Evolutionary conservation across 2,329 filamentous ascomycete species (phyloP), one percentile per base, ranked within the genome.

Genomic region (Colletotrichum sp.): DNA sequence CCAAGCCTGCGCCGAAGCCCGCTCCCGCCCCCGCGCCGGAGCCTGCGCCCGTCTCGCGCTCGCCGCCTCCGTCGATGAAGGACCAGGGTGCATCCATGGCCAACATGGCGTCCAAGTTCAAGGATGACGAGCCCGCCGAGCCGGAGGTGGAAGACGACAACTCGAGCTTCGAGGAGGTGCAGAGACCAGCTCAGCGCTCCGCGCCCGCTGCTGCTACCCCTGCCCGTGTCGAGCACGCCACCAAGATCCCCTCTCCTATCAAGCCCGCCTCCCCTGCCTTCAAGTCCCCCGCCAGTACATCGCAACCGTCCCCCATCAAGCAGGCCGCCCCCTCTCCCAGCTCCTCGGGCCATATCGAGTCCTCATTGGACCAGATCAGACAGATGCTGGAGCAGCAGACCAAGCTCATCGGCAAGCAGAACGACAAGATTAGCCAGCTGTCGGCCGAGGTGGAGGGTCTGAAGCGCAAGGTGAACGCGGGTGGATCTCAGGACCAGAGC

Each of bases 21-120:
- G 86, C 85, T 81, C n/a, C n/a, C n/a, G n/a, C n/a, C n/a, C n/a
- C n/a, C n/a, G 88, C 89, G 60, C 88, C 92, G 10, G 86, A 87
- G 6, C 83, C 85, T 5, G 81, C 87, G 15, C 85, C 87, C 8
- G 85, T 77, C 62, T 72, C 78, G 36, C 83, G 85, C 63, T 81
- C 86, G 32, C 88, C 90, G 49, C 92, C 94, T 44, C 93, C 93
- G 13, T 93, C 92, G 2, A 91, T 98, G 86, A 94, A 93, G 78
- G 95, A 98, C 78, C 96, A 98, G 87, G 96, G 97, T 84, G 91
- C 91, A 32, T 98, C 95, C 15, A 97, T 98, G 85, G 92, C 95
- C 24, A 92, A 92, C 71, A 93, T 97, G 89, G 96, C 96, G 12
- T 93, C 91, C 84, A 98, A 95, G 85, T 98, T 95, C 85, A 94